These are phyloP conservation scores for Russula sp. DNA, from an alignment of 768 basidiomycete species.

Conservation along the genomic window DNA sequence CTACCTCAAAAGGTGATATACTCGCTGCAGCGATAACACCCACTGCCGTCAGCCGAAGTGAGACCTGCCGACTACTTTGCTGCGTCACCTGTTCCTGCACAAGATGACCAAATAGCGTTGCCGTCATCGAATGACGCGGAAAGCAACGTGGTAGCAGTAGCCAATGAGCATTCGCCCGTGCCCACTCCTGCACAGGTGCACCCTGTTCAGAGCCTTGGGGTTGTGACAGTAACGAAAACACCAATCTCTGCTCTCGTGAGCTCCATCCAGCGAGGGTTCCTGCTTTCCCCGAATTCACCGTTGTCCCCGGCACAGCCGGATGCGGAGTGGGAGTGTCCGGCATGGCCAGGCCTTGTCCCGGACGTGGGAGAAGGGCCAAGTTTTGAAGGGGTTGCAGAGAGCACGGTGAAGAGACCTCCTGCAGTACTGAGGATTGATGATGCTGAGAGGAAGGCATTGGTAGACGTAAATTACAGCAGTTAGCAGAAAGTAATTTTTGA, in stretches of 20 bases:
- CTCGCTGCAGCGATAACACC: conserved; percentile 5
- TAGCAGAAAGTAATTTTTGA: conserved; percentile 6
- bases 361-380: conserved; percentile 17
- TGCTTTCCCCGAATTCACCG: conserved; percentile 61
- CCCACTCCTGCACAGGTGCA: not conserved
- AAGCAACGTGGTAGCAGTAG: too few relatives aligned
- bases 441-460: conserved; percentile 26
- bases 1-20: conserved; percentile 6
- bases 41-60: conserved; percentile 20
- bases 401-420: conserved; percentile 20
- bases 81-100: conserved; percentile 12
- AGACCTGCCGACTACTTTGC: conserved; percentile 21
- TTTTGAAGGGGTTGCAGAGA: conserved; percentile 25
- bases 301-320: conserved; percentile 57
- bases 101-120: not conserved
- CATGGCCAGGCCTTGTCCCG: conserved; percentile 25
- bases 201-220: conserved; percentile 3
- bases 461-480: conserved; percentile 23
- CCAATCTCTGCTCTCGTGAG: conserved; percentile 60
- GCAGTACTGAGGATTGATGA: too few relatives aligned
- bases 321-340: conserved; percentile 25
- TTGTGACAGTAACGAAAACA: conserved; percentile 37
- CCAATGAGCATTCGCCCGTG: not conserved
- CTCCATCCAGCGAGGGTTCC: conserved; percentile 64
- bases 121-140: not conserved